Conservation (phyloP, 1,284 basidiomycete genomes). For the Mycena citricolor region DNA sequence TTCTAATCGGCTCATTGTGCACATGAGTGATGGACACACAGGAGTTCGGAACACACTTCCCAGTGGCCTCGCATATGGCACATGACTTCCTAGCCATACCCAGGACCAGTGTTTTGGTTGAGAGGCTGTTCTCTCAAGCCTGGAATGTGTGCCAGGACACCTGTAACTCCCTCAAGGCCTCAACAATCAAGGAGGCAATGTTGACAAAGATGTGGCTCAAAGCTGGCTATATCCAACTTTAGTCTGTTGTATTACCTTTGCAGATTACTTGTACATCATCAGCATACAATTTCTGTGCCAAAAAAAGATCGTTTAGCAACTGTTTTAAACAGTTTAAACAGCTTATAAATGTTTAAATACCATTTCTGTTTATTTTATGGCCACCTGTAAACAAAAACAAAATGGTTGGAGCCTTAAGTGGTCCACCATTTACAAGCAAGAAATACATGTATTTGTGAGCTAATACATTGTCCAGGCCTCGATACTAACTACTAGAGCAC, state of each 20-base stretch:
- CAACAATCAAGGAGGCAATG: slow-evolving; percentile 13
- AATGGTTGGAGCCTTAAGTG: slow-evolving; percentile 14
- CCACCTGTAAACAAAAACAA: slow-evolving; percentile 1
- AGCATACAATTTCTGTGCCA: no score
- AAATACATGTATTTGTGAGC: no score
- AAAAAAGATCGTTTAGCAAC: no score
- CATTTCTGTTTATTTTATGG: slow-evolving; percentile 6
- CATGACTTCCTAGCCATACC: slow-evolving; percentile 35
- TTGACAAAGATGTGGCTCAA: slow-evolving; percentile 16
- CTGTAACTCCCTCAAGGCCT: slow-evolving; percentile 6
- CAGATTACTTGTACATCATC: background rate
- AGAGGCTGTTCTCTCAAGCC: slow-evolving; percentile 34
- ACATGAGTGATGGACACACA: no score
- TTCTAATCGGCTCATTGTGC: no score
- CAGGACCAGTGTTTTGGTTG: slow-evolving; percentile 26
- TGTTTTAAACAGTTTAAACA: background rate
- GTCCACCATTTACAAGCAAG: no score
- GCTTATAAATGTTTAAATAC: slow-evolving; percentile 6
- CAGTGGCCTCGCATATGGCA: slow-evolving; percentile 31
- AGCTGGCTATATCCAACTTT: slow-evolving; percentile 2
- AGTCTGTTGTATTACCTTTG: slow-evolving; percentile 5
- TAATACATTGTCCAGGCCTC: no score
- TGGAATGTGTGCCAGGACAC: slow-evolving; percentile 29
- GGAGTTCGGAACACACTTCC: slow-evolving; percentile 24
- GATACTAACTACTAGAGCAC: no score